Base-by-base conservation (phyloP, 2,329 filamentous ascomycete species). In the Phyllosticta citrichinensis region DNA sequence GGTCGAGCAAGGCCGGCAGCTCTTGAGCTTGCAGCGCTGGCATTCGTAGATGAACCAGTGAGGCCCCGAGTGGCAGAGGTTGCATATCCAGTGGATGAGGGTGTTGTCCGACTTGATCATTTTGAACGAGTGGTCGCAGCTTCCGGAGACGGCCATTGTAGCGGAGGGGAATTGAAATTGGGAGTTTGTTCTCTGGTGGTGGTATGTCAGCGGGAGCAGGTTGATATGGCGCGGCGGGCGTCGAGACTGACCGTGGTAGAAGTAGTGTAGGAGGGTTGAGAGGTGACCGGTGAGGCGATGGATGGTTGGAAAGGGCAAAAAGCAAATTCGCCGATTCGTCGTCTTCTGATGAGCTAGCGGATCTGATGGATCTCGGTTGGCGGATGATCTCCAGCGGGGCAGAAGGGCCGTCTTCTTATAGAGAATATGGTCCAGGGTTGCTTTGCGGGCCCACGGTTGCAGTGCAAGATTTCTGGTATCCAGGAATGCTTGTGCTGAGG, bases 31-130 rank as follows among this genome's bases (percentile, higher is more conserved):
- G 75, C 79, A 81, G 60, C 75, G 73, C 53, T 73, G 65, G 69
- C 79, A 81, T 66, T 81, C 77, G 66, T 73, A 80, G 69, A 81
- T 80, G 70, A 72, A 77, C 70, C 75, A 78, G 68, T 80, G 77
- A 19, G 77, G 77, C 4, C 78, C 78, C 1, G 75, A 78, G 66
- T 80, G 78, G 69, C 79, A 81, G 66, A 77, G 68, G 67, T 79
- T 77, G 74, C 79, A 81, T 62, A 79, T 78, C 79, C 79, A 81
- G 61, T 78, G 71, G 62, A 81, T 75, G 64, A 80, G 70, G 4
- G 76, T 79, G 14, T 76, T 80, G 68, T 80, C 77, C 22, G 77
- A 79, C 67, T 80, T 80, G 74, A 80, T 78, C 68, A 79, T 73
- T 65, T 76, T 75, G 74, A 79, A 81, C 47, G 67, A 67, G 67